Percentiles rank a stretch among this genome's conserved stretches.
These are phyloP conservation scores for Coemansia sp. DNA, from an alignment of 192 early-diverging fungal species.

Conservation along the genomic window DNA sequence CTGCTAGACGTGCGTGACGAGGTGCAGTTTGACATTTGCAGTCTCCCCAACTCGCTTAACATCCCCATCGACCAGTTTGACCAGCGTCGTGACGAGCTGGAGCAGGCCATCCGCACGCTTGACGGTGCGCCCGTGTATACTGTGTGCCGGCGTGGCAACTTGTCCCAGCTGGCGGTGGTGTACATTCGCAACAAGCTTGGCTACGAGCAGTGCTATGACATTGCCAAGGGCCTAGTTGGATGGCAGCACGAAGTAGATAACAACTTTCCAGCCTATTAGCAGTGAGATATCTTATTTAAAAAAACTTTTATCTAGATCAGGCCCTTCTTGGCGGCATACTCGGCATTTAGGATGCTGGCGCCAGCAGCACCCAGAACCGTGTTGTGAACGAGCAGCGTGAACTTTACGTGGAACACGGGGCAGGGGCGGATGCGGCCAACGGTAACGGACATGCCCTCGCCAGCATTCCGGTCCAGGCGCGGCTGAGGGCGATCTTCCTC, in stretches of 20 bases:
- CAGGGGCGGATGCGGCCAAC: constrained; percentile 89
- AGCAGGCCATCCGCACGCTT: constrained; percentile 42
- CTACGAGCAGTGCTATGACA: constrained; percentile 69
- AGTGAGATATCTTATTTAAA: not conserved
- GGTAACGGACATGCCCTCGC: constrained; percentile 87
- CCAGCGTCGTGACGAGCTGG: constrained; percentile 27
- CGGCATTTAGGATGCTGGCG: constrained; percentile 91
- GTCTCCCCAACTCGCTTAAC: constrained; percentile 69
- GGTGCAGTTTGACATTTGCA: constrained; percentile 83
- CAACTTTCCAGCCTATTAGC: constrained; percentile 80
- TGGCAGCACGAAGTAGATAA: constrained; percentile 80
- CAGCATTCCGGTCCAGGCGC: constrained; percentile 83
- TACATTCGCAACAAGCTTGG: constrained; percentile 69
- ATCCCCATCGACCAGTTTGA: constrained; percentile 57
- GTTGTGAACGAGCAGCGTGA: constrained; percentile 91
- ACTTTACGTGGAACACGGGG: constrained; percentile 89
- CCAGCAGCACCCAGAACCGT: constrained; percentile 97
- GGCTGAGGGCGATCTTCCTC: constrained; percentile 93
- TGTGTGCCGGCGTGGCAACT: constrained; percentile 88
- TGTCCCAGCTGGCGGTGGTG: constrained; percentile 84
- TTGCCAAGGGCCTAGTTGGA: constrained; percentile 77
- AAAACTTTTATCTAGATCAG: constrained; percentile 13
- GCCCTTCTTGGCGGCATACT: constrained; percentile 87
- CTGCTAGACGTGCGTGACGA: constrained; percentile 90
- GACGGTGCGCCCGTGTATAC: constrained; percentile 68